Evolutionary conservation across 2,329 filamentous ascomycete genomes (phyloP), one percentile per base, ranked within the genome.

Genomic region (Sarocladiaceae sp.): DNA sequence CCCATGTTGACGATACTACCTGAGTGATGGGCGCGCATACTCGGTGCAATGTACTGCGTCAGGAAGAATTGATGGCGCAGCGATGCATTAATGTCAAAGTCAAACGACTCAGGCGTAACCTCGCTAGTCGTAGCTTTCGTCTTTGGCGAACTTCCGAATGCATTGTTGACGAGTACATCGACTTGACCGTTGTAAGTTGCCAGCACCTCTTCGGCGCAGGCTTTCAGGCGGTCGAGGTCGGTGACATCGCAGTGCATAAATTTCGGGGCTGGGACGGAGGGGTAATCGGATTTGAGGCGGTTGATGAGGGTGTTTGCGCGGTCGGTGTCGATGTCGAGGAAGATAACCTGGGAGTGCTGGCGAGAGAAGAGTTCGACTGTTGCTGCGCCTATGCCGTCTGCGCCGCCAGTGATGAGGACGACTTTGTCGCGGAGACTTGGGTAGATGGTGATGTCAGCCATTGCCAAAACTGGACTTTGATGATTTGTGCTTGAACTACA

Each of bases 161-260:
- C 90, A 66, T 94, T 95, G 75, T 95, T 94, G 72, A 96, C 73
- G 49, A 95, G 71, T 57, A 94, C 87, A 67, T 95, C 87, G 61
- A 95, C 78, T 60, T 25, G 50, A 0, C 57, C 57, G 29, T 64
- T 56, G 2, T 61, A 52, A 2, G 58, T 55, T 23, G 12, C 13
- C 1, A 72, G 52, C 3, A 66, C 64, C n/a, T 60, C 57, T 13
- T 62, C 60, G 1, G 71, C 67, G 15, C 64, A 67, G 1, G 61
- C 54, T 35, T 65, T 59, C 4, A 74, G 58, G 33, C 58, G 51
- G 1, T 60, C 56, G 3, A 76, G 53, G 51, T 73, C 58, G 6
- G 67, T 67, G 3, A 76, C 62, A 56, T 75, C 70, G 65, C 75
- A 78, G 48, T 63, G 60, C 55, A 69, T 56, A 56, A 74, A 76